phyloP scores from a whole-genome alignment of 768 basidiomycete species.

The Mycena capillaripes region DNA sequence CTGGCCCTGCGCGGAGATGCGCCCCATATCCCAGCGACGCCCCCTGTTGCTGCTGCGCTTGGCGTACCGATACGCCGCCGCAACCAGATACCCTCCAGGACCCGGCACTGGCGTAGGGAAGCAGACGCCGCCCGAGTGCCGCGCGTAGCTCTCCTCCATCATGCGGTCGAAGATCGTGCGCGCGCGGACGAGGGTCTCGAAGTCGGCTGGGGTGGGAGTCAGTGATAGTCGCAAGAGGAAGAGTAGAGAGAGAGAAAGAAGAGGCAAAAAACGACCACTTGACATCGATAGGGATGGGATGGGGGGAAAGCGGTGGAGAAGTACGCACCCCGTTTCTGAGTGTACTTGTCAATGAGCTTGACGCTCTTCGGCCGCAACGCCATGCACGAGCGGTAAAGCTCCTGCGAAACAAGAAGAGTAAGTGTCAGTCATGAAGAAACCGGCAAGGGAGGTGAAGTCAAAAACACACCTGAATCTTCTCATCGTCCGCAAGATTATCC shows the following conservation, averaged over 20 bases:
- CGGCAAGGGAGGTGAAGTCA: not conserved
- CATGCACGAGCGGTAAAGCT: conserved; percentile 93
- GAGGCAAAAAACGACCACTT: no score
- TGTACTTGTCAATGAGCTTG: conserved; percentile 96
- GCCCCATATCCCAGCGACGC: not conserved
- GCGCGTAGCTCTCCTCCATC: conserved; percentile 91
- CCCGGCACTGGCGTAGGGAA: not conserved
- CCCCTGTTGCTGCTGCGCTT: conserved; percentile 23
- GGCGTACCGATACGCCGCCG: conserved; percentile 41
- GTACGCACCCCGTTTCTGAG: conserved; percentile 81
- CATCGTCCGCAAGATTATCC: conserved; percentile 91
- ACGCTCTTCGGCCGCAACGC: conserved; percentile 94
- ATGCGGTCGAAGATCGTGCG: conserved; percentile 92
- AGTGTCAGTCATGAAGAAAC: not conserved
- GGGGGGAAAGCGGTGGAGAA: no score
- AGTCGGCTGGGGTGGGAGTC: conserved; percentile 72
- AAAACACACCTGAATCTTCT: conserved; percentile 81
- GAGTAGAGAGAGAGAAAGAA: not conserved
- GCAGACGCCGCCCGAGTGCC: conserved; percentile 72
- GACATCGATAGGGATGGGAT: no score
- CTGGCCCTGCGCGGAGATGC: conserved; percentile 6
- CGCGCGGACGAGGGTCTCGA: conserved; percentile 92
- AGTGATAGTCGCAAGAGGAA: not conserved
- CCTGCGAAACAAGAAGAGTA: conserved; percentile 59
- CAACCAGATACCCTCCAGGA: conserved; percentile 5